Evolutionary conservation across 176 grass and related monocot species (phyloP), one percentile per base, ranked within the genome.

Genomic region (Aegilops umbellulata): DNA sequence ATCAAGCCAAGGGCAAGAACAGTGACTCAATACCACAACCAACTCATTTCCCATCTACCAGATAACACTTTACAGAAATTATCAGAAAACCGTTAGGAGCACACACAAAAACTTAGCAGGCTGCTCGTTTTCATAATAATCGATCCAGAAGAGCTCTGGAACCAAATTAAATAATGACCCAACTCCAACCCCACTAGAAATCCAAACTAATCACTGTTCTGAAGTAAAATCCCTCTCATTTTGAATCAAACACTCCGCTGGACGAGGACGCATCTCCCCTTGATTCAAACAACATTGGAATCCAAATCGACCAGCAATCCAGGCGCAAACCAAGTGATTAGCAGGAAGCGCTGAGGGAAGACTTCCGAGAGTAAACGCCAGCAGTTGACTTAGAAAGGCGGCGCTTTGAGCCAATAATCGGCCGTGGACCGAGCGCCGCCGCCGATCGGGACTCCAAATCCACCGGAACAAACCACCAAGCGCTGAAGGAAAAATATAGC

Each of bases 341-440:
- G 44, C 78, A 64, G 15, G 55, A 85, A 64, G 49, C 65, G 69
- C 17, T 68, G 0, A 74, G 34, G 74, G 35, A 86, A 73, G 11
- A 76, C 77, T 64, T 44, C n/a, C 62, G 51, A 23, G 23, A 77
- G 82, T 69, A 85, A 77, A 69, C 77, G 64, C 41, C 26, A 73
- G 83, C 55, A 78, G 17, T 90, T 8, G 26, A 69, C 25, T 77
- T 80, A 63, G 83, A 84, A 87, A 64, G 80, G 32, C 44, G 17
- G 60, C 17, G n/a, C 0, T 77, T 89, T 70, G 51, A 84, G 76
- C 82, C 58, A 74, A 80, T 27, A 79, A 90, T 83, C 76, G 69
- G n/a, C 23, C 25, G 36, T 25, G 32, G 47, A 73, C 29, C 53
- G 23, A 87, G 46, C 26, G 57, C 70, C 39, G 76, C 71, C 39